Percentiles rank a stretch among this genome's conserved stretches.
Evolutionary conservation across 805 yeast genomes (phyloP).

Genomic region (Kodamaea fukazawae): DNA sequence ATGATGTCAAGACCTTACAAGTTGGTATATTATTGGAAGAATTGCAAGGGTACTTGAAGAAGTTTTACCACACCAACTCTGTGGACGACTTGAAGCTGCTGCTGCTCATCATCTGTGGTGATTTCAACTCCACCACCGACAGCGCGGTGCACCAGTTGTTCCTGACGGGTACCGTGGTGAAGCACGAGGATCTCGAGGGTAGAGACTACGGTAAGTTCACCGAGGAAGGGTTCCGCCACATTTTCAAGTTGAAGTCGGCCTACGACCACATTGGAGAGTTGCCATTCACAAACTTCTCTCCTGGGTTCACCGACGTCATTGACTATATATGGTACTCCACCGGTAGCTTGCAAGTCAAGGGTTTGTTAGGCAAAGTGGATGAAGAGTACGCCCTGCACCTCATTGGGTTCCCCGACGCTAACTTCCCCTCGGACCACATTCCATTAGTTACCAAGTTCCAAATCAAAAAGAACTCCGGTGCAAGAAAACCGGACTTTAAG

Average conservation of each 20-base stretch:
- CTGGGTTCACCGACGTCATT: conserved; percentile 87
- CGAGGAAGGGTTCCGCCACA: conserved; percentile 81
- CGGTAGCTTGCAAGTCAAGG: conserved; percentile 73
- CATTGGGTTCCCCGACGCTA: conserved; percentile 92
- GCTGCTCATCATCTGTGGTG: conserved; percentile 90
- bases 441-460: conserved; percentile 81
- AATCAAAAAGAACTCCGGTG: conserved; percentile 48
- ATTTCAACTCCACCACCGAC: conserved; percentile 82
- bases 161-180: conserved; percentile 73
- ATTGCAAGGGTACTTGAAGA: conserved; percentile 62
- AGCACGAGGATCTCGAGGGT: conserved; percentile 79
- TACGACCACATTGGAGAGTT: conserved; percentile 83
- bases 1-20: conserved; percentile 95
- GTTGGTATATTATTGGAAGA: conserved; percentile 90
- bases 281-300: conserved; percentile 93
- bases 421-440: conserved; percentile 92
- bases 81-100: conserved; percentile 55
- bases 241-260: conserved; percentile 78
- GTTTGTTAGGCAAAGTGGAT: conserved; percentile 83
- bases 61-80: conserved; percentile 42
- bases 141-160: conserved; percentile 92
- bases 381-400: conserved; percentile 68
- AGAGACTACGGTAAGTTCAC: conserved; percentile 91
- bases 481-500: conserved; percentile 41
- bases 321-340: conserved; percentile 97